Base-by-base conservation (phyloP, 768 basidiomycete species). In the Astraeus odoratus region DNA sequence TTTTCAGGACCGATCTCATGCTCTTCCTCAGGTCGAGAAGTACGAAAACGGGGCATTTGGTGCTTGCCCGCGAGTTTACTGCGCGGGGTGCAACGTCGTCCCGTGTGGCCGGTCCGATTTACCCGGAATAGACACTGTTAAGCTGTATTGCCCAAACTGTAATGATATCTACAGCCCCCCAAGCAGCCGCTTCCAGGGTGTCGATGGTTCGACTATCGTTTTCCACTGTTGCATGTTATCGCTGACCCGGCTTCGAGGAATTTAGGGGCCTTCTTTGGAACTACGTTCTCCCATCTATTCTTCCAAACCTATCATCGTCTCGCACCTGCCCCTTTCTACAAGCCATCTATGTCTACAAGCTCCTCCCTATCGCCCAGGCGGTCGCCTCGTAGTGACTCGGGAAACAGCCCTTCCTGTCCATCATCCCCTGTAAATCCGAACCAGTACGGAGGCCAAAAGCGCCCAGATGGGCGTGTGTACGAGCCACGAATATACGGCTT, bases 261-360 rank as follows among this genome's bases (percentile, higher is more conserved):
- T 49, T 27, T 51, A 97, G 94, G 95, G 51, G 96, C 96, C 9
- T 99, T 97, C 71, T 99, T 99, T 70, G 96, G 96, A 18, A 98
- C 95, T 0, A 97, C 95, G n/a, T 99, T 99, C 64, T 75, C 94
- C 1, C 93, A 97, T 58, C 75, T 99, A 20, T 95, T 98, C 70
- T 98, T 98, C 76, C 93, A 98, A 61, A 93, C 88, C 51, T 98
- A 95, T 69, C 87, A 89, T 20, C 92, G 95, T 61, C 77, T 94
- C n/a, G 81, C 90, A 8, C 88, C 94, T 0, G 89, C 91, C 20
- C 91, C 94, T 2, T 97, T 92, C 69, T 93, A 80, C 78, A 88
- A 86, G 52, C 75, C 80, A n/a, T 70, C 75, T 10, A 66, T 77
- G 2, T 75, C 76, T 12, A 72, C 75, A 0, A 60, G 64, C 37